Evolutionary conservation across 805 yeast genomes (phyloP).

Genomic region (Ogataea methylovora): DNA sequence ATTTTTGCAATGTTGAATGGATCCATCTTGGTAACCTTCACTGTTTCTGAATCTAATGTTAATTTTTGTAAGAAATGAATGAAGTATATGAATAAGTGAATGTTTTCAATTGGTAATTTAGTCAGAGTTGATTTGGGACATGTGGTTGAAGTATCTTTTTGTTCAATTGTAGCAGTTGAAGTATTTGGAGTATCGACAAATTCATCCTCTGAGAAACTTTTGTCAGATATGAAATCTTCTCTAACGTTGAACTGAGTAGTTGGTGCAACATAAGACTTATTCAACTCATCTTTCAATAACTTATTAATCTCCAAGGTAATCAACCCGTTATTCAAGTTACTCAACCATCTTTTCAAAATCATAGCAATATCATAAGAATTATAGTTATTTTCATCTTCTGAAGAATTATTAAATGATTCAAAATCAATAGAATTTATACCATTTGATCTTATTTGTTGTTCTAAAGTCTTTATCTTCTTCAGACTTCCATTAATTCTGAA

Average conservation of each 20-base stretch:
- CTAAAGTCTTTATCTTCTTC: slow-evolving; percentile 24
- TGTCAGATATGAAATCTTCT: neutral
- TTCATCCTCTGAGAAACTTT: neutral
- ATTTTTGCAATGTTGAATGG: slow-evolving; percentile 28
- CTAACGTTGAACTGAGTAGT: neutral
- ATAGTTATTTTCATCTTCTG: slow-evolving; percentile 7
- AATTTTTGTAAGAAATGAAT: slow-evolving; percentile 19
- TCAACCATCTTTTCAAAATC: slow-evolving; percentile 28
- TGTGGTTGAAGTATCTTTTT: slow-evolving; percentile 1
- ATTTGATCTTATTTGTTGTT: slow-evolving; percentile 11
- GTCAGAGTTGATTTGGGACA: slow-evolving; percentile 3
- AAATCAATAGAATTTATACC: slow-evolving; percentile 15
- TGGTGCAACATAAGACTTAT: neutral
- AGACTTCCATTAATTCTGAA: slow-evolving; percentile 29
- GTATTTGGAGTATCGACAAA: neutral
- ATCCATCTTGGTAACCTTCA: slow-evolving; percentile 28
- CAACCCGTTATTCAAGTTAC: slow-evolving; percentile 22
- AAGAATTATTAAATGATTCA: slow-evolving; percentile 5
- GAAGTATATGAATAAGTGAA: slow-evolving; percentile 24
- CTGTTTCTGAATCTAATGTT: slow-evolving; percentile 12
- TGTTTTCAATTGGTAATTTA: slow-evolving; percentile 20
- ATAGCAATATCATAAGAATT: slow-evolving; percentile 29
- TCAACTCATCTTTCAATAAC: slow-evolving; percentile 11
- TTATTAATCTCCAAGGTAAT: slow-evolving; percentile 18
- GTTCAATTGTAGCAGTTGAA: neutral